phyloP scores from a whole-genome alignment of 1,139 yeast species.

The Barnettozyma hawaiiensis region DNA sequence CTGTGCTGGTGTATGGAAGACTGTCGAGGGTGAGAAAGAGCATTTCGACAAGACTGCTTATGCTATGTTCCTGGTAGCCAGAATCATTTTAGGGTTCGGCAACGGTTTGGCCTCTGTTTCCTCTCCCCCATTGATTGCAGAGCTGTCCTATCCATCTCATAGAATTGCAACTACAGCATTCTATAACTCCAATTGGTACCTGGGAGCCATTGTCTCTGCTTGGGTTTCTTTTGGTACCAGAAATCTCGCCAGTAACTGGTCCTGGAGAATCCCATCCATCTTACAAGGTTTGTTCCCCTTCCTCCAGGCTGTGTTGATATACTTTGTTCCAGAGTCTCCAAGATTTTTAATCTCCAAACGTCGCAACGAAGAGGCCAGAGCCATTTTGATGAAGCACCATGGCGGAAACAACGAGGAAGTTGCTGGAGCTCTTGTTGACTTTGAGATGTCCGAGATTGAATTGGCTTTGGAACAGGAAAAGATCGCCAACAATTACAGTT shows the following conservation, averaged over 20 bases:
- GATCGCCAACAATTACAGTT: conserved; percentile 27
- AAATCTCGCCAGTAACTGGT: conserved; percentile 29
- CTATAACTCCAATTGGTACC: conserved; percentile 47
- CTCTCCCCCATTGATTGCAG: conserved; percentile 41
- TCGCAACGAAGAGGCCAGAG: conserved; percentile 51
- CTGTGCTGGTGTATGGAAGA: conserved; percentile 29
- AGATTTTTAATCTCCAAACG: conserved; percentile 57
- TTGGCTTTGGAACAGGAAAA: conserved; percentile 32
- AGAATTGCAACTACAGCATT: conserved; percentile 44
- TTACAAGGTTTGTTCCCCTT: conserved; percentile 37
- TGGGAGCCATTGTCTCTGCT: conserved; percentile 54
- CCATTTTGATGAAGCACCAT: conserved; percentile 35
- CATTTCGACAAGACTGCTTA: conserved; percentile 25
- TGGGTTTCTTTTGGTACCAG: conserved; percentile 48
- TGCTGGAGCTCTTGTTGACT: conserved; percentile 36
- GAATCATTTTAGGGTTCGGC: conserved; percentile 47
- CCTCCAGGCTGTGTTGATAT: conserved; percentile 34
- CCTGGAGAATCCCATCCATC: conserved; percentile 41
- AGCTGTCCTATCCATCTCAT: conserved; percentile 39
- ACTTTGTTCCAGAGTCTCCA: conserved; percentile 66
- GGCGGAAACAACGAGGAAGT: conserved; percentile 33
- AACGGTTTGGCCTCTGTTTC: conserved; percentile 37
- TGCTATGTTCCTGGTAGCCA: conserved; percentile 42
- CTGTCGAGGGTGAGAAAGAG: conserved; percentile 15
- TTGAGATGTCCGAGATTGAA: conserved; percentile 43